These are phyloP conservation scores for Neocatenulostroma microsporum DNA, from an alignment of 2,329 filamentous ascomycete species.

Conservation along the genomic window DNA sequence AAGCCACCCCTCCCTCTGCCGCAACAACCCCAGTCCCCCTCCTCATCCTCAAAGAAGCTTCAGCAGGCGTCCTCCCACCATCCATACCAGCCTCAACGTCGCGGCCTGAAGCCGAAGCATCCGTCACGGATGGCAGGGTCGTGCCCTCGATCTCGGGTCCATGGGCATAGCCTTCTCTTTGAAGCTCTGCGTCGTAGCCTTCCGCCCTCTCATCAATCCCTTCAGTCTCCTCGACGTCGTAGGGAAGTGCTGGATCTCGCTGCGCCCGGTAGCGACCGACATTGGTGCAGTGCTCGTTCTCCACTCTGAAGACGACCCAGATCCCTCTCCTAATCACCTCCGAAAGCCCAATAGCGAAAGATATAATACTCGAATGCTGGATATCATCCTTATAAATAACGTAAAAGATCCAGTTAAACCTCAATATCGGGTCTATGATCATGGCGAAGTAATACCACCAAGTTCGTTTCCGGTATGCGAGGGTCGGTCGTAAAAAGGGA, in stretches of 20 bases:
- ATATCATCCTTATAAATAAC: conserved; percentile 70
- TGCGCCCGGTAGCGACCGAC: conserved; percentile 84
- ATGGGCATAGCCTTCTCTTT: no score
- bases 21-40: conserved; percentile 75
- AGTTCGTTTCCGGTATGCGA: conserved; percentile 62
- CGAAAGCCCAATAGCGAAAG: conserved; percentile 68
- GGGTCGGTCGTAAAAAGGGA: conserved; percentile 60
- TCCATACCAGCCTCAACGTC: conserved; percentile 3
- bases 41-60: conserved; percentile 49
- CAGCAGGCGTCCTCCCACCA: background rate
- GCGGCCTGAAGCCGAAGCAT: no score
- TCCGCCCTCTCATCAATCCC: no score
- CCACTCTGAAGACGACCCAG: conserved; percentile 88
- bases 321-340: conserved; percentile 80
- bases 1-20: conserved; percentile 5
- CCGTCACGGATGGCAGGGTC: no score
- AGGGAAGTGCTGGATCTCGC: conserved; percentile 79
- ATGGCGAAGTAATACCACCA: conserved; percentile 88
- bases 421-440: conserved; percentile 70
- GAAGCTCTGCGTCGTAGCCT: no score
- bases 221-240: no score
- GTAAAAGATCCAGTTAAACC: conserved; percentile 94
- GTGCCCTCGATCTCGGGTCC: no score
- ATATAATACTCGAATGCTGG: conserved; percentile 75
- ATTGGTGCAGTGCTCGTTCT: conserved; percentile 95